Base-by-base conservation (phyloP, 2,329 filamentous ascomycete species). In the Beauveria asiatica region DNA sequence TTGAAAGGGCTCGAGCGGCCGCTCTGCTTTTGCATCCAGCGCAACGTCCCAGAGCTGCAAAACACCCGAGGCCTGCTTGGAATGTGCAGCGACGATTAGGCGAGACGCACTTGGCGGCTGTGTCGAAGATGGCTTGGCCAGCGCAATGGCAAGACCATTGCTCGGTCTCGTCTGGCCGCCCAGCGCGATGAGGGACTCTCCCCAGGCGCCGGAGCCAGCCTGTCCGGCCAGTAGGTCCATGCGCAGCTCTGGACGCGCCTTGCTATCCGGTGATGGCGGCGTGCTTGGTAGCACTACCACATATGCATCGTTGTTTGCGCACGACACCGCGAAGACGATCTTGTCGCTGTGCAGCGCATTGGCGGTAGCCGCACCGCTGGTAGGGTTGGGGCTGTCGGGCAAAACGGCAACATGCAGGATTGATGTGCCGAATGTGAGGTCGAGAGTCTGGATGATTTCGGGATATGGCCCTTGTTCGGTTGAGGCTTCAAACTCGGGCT, bases 171-270 rank as follows among this genome's bases (percentile, higher is more conserved):
- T 72, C 67, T 84, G 82, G 1, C 84, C 83, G 19, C 72, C 72
- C 7, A 88, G 75, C 11, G 79, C 68, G 1, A 80, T 75, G 25
- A 87, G 70, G 0, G 78, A 79, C 70, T 87, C 84, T 7, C 83
- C 83, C 83, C 84, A 87, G n/a, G 77, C 78, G 44, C 84, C 83
- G 37, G 79, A 82, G 19, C 84, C 84, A 41, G 80, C 80, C 62
- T 77, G 79, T 21, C 78, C 80, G 8, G 79, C 78, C 55, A 83
- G 68, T 10, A 85, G 74, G 61, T 75, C 77, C 19, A 73, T 70
- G 57, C 75, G 77, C 25, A 86, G 72, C 62, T 85, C 81, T 3
- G 77, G 74, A 11, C 83, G 75, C 2, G 76, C 74, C 67, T 86
- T 87, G 69, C 81, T 84, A 66, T 79, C 75, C 11, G 81, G 78